Evolutionary conservation across 371 early-diverging fungal genomes (phyloP), one percentile per base, ranked within the genome.

Genomic region (Polyrhizophydium stewartii): DNA sequence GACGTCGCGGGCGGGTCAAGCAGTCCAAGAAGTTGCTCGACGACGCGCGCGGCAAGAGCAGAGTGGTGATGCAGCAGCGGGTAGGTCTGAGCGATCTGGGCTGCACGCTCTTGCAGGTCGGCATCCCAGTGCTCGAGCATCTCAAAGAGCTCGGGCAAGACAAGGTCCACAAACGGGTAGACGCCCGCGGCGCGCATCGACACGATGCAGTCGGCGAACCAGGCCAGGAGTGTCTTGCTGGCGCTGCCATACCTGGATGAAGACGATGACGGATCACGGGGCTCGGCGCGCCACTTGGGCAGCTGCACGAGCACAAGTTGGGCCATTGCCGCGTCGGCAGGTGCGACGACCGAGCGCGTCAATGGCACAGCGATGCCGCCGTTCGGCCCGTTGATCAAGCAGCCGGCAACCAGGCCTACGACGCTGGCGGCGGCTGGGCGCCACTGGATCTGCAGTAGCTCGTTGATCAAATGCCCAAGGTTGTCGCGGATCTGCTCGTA

Each of bases 401-500:
- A n/a, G n/a, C n/a, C n/a, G n/a, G n/a, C n/a, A n/a, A n/a, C n/a
- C n/a, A n/a, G n/a, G n/a, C n/a, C n/a, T n/a, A n/a, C n/a, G n/a
- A n/a, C n/a, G n/a, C n/a, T n/a, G 9, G 69, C 35, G 31, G 79
- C 78, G 0, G 86, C 75, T 9, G 91, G 88, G n/a, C 78, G 71
- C 76, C 88, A 90, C 58, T 77, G 78, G 6, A 84, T 51, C 58
- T 89, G 85, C 37, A 88, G 67, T 2, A 86, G 59, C 35, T 80
- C 81, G 62, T 89, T 85, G 58, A 93, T 83, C 56, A 84, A 78
- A 1, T 74, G 73, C 28, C 92, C 94, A 24, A 92, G 68, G 12
- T 80, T 74, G 63, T 92, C 91, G 7, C 96, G 85, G 27, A 94
- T 92, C 69, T 92, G 92, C 67, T 92, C 86, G 74, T 94, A 94